These are phyloP conservation scores for Podila verticillata DNA, from an alignment of 192 early-diverging fungal genomes.

Conservation along the genomic window DNA sequence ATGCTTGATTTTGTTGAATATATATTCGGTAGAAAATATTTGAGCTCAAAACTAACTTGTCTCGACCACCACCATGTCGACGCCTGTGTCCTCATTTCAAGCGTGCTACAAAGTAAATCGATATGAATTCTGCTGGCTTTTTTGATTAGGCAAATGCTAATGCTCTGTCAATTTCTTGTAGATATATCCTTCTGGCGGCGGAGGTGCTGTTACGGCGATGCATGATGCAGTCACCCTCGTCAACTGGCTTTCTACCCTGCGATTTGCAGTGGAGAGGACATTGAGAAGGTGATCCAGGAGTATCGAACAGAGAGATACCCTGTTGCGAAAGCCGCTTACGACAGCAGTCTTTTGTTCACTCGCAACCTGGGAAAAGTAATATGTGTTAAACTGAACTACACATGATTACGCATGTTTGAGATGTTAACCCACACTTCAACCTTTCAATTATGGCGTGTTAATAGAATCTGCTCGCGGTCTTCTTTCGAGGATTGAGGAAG, in stretches of 20 bases:
- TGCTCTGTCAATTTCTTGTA: neutral
- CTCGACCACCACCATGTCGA: too few species aligned
- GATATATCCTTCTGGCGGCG: neutral
- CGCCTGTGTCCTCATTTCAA: neutral
- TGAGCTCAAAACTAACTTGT: neutral
- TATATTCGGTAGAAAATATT: neutral
- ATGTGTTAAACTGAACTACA: too few species aligned
- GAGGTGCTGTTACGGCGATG: neutral
- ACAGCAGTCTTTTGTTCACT: neutral
- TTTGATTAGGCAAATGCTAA: too few species aligned
- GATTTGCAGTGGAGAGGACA: neutral
- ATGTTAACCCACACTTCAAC: too few species aligned
- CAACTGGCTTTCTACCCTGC: too few species aligned
- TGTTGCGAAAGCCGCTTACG: neutral
- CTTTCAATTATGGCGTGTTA: too few species aligned
- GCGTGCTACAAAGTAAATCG: neutral
- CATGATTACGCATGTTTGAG: too few species aligned
- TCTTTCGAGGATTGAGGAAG: too few species aligned
- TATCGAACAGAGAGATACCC: neutral
- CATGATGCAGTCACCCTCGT: too few species aligned
- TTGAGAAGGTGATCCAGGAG: neutral
- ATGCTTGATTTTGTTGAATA: too few species aligned
- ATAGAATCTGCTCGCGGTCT: too few species aligned
- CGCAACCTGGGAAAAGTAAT: neutral
- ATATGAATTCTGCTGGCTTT: neutral